Evolutionary conservation across 805 yeast genomes (phyloP).

Genomic region (Starmerella davenportii): DNA sequence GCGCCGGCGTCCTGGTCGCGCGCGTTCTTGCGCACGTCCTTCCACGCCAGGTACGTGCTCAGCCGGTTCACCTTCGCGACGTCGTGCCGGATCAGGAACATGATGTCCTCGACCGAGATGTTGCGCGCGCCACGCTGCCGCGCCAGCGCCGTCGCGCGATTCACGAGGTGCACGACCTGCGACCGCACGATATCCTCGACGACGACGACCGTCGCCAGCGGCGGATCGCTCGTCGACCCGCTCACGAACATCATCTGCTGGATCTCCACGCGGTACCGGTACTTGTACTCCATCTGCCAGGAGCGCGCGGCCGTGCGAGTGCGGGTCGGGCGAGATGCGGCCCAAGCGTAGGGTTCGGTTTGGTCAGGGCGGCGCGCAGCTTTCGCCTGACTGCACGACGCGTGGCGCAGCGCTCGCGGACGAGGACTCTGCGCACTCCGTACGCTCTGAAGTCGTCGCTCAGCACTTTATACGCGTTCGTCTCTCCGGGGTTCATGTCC

Average conservation of each 20-base stretch:
- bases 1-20: conserved; percentile 45
- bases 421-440: too few species aligned
- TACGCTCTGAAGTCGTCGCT: too few species aligned
- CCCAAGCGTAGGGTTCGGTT: too few species aligned
- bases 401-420: too few species aligned
- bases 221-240: conserved; percentile 91
- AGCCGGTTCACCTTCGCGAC: conserved; percentile 82
- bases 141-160: conserved; percentile 66
- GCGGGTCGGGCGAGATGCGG: neutral
- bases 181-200: conserved; percentile 91
- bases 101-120: conserved; percentile 81
- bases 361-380: too few species aligned
- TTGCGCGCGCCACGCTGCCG: conserved; percentile 63
- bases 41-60: conserved; percentile 87
- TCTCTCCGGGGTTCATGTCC: too few species aligned
- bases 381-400: too few species aligned
- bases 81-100: conserved; percentile 80
- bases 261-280: conserved; percentile 76
- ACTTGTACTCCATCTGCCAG: conserved; percentile 18
- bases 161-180: conserved; percentile 70
- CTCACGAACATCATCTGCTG: conserved; percentile 98
- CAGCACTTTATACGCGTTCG: too few species aligned
- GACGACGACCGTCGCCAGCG: conserved; percentile 74
- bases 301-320: neutral
- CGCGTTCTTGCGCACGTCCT: conserved; percentile 77